A percentile compares a stretch with the other conserved stretches of the same genome.
Evolutionary conservation across 352 stramenopile genomes (phyloP).

Genomic region (Blastocystis sp.): DNA sequence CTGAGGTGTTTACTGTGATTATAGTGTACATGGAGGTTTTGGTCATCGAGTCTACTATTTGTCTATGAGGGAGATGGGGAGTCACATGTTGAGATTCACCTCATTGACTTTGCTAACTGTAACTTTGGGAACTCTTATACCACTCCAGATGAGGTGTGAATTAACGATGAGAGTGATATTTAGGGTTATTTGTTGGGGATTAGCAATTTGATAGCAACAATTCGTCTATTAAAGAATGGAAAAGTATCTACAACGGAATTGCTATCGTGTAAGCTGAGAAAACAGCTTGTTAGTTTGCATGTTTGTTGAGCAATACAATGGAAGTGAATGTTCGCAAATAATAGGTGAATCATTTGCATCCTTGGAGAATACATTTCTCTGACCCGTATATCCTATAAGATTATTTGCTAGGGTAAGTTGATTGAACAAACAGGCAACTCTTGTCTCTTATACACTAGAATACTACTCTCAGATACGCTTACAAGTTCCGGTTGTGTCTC

Average conservation of each 20-base stretch:
- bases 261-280: background rate
- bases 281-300: background rate
- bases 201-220: slow-evolving; percentile 19
- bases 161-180: background rate
- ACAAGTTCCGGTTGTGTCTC: slow-evolving; percentile 96
- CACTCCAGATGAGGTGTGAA: slow-evolving; percentile 13
- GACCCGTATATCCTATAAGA: background rate
- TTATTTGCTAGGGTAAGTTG: background rate
- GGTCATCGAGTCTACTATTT: slow-evolving; percentile 38
- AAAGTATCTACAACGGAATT: background rate
- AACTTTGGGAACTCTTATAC: slow-evolving; percentile 35
- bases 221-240: background rate
- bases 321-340: background rate
- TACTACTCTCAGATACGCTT: slow-evolving; percentile 87
- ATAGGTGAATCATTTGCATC: no score
- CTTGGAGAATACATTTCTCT: background rate
- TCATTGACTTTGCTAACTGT: slow-evolving; percentile 51
- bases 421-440: background rate
- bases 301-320: background rate
- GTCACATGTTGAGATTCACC: background rate
- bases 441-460: slow-evolving; percentile 78
- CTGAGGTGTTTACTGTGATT: no score
- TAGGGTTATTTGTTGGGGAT: slow-evolving; percentile 28
- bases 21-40: slow-evolving; percentile 8
- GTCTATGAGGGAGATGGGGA: background rate